Percentiles rank a stretch among this genome's conserved stretches.
Evolutionary conservation across 164 flowering plant genomes (phyloP).

Genomic region (Kingdonia uniflora): DNA sequence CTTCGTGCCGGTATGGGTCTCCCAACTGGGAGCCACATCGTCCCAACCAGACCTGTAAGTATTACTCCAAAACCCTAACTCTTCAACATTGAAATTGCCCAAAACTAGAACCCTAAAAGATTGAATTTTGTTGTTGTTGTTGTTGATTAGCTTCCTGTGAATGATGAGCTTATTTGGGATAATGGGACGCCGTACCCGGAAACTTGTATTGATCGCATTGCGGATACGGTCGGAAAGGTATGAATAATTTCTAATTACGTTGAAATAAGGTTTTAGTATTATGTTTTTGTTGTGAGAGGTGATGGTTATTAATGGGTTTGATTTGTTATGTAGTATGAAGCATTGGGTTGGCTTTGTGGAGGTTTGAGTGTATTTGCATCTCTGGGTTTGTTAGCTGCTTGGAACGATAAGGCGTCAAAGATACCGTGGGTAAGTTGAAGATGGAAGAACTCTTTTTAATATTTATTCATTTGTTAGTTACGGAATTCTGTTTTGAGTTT

Average conservation of each 20-base stretch:
- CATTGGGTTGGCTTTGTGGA: constrained; percentile 93
- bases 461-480: too few species aligned
- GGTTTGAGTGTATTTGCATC: constrained; percentile 80
- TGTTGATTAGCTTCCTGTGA: constrained; percentile 52
- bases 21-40: constrained; percentile 91
- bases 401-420: constrained; percentile 89
- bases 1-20: constrained; percentile 98
- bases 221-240: constrained; percentile 88
- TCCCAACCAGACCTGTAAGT: constrained; percentile 82
- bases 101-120: too few species aligned
- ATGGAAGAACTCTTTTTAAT: too few species aligned
- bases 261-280: background rate
- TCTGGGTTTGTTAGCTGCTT: constrained; percentile 67
- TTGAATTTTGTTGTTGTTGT: background rate
- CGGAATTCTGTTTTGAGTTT: too few species aligned
- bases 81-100: too few species aligned
- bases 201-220: constrained; percentile 90
- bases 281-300: background rate
- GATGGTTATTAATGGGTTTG: background rate
- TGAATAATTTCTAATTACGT: background rate
- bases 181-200: constrained; percentile 87
- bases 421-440: constrained; percentile 85
- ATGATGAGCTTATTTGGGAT: constrained; percentile 93
- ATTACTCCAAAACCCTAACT: background rate
- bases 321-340: constrained; percentile 57